Conservation (phyloP, 2,329 filamentous ascomycete species). For the Claviceps monticola region DNA sequence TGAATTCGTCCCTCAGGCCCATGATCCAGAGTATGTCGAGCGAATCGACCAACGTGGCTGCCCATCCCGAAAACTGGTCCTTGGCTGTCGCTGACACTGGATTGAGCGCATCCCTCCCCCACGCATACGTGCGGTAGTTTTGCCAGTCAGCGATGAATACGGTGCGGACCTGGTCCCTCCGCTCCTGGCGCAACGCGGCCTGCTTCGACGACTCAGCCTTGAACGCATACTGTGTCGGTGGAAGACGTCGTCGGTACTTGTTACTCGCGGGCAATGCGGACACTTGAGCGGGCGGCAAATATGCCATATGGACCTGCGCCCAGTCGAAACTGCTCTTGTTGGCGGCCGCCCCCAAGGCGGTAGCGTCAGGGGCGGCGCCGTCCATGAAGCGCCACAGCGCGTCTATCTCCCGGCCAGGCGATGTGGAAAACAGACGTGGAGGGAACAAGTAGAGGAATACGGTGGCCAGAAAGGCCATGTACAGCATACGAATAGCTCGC, state of each 20-base stretch:
- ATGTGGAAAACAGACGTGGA: background rate
- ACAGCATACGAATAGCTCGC: background rate
- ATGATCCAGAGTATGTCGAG: slow-evolving; percentile 64
- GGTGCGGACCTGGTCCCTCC: background rate
- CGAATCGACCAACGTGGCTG: slow-evolving; percentile 52
- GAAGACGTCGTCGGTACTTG: background rate
- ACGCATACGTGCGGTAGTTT: slow-evolving; percentile 47
- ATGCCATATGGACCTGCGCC: background rate
- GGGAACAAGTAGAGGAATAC: background rate
- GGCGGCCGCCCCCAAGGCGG: background rate
- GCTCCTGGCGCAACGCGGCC: background rate
- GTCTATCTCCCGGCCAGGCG: background rate
- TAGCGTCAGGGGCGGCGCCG: background rate
- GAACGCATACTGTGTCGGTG: background rate
- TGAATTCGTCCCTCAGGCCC: slow-evolving; percentile 51
- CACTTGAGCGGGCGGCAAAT: background rate
- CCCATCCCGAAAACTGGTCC: slow-evolving; percentile 53
- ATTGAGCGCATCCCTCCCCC: slow-evolving; percentile 48
- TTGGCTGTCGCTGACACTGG: slow-evolving; percentile 38
- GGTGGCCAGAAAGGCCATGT: background rate
- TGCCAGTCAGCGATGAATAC: slow-evolving; percentile 16
- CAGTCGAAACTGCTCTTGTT: background rate
- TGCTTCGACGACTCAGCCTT: background rate
- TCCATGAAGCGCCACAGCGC: background rate
- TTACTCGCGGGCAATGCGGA: background rate